phyloP scores from a whole-genome alignment of 768 basidiomycete species.

The Boletellus sp. region DNA sequence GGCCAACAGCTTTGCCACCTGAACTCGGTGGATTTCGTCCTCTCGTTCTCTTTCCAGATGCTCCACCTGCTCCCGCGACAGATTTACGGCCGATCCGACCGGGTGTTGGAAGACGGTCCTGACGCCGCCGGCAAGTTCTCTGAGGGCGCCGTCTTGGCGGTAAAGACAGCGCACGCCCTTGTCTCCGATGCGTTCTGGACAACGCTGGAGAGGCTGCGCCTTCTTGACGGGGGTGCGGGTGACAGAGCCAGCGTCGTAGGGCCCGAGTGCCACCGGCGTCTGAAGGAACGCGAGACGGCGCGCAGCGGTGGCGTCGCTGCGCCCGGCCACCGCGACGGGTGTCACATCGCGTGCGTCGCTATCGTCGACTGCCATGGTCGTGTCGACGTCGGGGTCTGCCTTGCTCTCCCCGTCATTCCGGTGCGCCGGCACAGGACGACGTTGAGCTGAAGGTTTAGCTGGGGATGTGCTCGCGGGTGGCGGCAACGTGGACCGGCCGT shows the following conservation, averaged over 20 bases:
- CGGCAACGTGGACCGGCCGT: conserved; percentile 12
- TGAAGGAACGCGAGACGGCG: conserved; percentile 8
- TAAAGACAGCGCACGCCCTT: conserved; percentile 24
- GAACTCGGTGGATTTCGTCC: conserved; percentile 2
- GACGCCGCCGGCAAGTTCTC: conserved; percentile 9
- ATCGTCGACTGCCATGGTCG: conserved; percentile 14
- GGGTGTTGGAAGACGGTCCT: conserved; percentile 24
- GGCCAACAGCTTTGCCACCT: conserved; percentile 15
- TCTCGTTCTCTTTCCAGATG: conserved; percentile 13
- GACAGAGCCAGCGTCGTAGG: conserved; percentile 31
- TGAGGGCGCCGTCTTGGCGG: conserved; percentile 9
- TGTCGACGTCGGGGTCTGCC: not conserved
- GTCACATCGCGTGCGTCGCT: conserved; percentile 19
- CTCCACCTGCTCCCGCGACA: conserved; percentile 26
- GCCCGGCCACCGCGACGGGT: not conserved
- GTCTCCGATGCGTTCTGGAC: conserved; percentile 29
- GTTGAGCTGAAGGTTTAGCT: too few relatives aligned
- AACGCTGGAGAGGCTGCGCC: conserved; percentile 24
- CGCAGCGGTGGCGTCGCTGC: not conserved
- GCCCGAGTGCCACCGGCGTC: conserved; percentile 17
- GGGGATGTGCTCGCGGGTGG: conserved; percentile 1
- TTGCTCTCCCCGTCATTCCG: not conserved
- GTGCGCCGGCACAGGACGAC: not conserved
- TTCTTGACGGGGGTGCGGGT: conserved; percentile 29
- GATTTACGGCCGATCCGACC: conserved; percentile 19